A percentile compares a stretch with the other conserved stretches of the same genome.
These are phyloP conservation scores for Azolla pinnata DNA, from an alignment of 75 land plant genomes.

Conservation along the genomic window DNA sequence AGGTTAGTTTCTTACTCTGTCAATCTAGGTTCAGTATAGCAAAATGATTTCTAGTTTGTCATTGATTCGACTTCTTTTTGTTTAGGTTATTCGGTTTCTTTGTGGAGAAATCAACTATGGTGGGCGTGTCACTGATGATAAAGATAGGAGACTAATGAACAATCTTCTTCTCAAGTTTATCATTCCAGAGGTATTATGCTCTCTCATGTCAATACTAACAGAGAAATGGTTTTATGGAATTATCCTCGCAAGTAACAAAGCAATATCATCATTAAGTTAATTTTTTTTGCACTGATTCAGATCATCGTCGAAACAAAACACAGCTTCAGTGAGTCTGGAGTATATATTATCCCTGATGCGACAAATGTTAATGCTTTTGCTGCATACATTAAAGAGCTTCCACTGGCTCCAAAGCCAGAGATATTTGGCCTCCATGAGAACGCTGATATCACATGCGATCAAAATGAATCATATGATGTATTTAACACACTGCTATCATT, in stretches of 20 bases:
- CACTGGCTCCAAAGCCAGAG: slow-evolving; percentile 31
- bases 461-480: slow-evolving; percentile 31
- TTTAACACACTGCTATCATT: slow-evolving; percentile 20
- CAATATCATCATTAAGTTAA: too few species aligned
- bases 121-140: slow-evolving; percentile 37
- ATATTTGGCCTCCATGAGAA: slow-evolving; percentile 39
- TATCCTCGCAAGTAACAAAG: too few species aligned
- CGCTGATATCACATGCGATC: slow-evolving; percentile 38
- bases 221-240: too few species aligned
- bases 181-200: slow-evolving; percentile 20
- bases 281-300: slow-evolving; percentile 10
- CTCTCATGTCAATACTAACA: too few species aligned
- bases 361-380: slow-evolving; percentile 20
- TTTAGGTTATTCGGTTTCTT: slow-evolving; percentile 30
- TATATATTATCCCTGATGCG: slow-evolving; percentile 26
- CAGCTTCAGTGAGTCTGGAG: slow-evolving; percentile 25
- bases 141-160: slow-evolving; percentile 31
- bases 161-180: slow-evolving; percentile 25
- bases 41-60: not conserved
- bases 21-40: not conserved
- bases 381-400: slow-evolving; percentile 25
- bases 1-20: slow-evolving; percentile 10
- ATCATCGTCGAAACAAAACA: slow-evolving; percentile 12
- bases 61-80: not conserved
- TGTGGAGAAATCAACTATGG: slow-evolving; percentile 42